Conservation (phyloP, 257 asterid genomes). For the Knoxia roxburghii region DNA sequence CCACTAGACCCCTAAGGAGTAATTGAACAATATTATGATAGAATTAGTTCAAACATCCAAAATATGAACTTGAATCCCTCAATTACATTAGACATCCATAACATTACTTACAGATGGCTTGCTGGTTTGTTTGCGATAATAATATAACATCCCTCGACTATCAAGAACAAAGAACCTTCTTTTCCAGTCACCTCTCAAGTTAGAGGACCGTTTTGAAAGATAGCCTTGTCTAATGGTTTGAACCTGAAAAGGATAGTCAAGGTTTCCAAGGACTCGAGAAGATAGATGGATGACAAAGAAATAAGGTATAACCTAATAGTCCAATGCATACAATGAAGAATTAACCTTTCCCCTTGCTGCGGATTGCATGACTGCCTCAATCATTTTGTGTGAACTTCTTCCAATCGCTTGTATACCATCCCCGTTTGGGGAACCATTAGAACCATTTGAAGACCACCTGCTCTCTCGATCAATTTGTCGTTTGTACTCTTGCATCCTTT, state of each 20-base stretch:
- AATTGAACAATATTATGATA: conserved; percentile 8
- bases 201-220: conserved; percentile 95
- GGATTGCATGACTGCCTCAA: conserved; percentile 98
- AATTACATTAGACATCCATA: not conserved
- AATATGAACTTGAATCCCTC: conserved; percentile 1
- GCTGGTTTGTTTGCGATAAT: conserved; percentile 93
- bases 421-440: conserved; percentile 93
- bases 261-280: not conserved
- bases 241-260: conserved; percentile 47
- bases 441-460: conserved; percentile 81
- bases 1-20: conserved; percentile 65
- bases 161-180: conserved; percentile 99
- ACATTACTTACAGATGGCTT: conserved; percentile 86
- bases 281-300: not conserved
- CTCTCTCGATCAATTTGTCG: conserved; percentile 93
- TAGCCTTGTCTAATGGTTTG: conserved; percentile 99
- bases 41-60: conserved; percentile 7
- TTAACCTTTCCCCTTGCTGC: conserved; percentile 96
- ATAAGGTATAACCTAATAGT: conserved; percentile 15
- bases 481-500: conserved; percentile 96
- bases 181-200: conserved; percentile 98
- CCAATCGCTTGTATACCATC: conserved; percentile 98
- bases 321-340: conserved; percentile 12
- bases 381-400: conserved; percentile 98
- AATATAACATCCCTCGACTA: conserved; percentile 98